Evolutionary conservation across 495 filamentous ascomycete genomes (phyloP).

Genomic region (Stereocaulon alpinum): DNA sequence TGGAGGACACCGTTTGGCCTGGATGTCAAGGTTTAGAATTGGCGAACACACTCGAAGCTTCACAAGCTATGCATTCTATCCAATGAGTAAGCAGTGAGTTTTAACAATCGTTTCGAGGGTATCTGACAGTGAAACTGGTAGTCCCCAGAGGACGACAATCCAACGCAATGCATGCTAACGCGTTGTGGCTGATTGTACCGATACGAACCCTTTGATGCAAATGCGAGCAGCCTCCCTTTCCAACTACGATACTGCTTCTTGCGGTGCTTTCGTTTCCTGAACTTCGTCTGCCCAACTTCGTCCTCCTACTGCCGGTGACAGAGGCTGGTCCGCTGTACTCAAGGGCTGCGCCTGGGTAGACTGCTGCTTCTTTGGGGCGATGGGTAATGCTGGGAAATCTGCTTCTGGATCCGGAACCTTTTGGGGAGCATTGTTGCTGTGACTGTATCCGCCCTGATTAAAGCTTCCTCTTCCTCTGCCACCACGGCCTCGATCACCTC

Average conservation of each 20-base stretch:
- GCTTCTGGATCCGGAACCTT: conserved; percentile 9
- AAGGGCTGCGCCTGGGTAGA: conserved; percentile 15
- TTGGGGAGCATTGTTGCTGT: background rate
- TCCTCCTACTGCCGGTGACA: background rate
- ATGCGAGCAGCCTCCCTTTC: background rate
- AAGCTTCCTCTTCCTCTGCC: conserved; percentile 19
- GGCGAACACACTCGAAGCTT: background rate
- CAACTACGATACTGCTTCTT: background rate
- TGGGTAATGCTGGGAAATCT: conserved; percentile 37
- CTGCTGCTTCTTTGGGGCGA: conserved; percentile 22
- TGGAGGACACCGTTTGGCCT: conserved; percentile 3
- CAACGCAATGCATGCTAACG: background rate
- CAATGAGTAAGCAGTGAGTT: background rate
- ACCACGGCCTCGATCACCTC: conserved; percentile 16
- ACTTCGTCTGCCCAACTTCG: conserved; percentile 35
- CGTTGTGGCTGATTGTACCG: background rate
- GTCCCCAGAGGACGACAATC: background rate
- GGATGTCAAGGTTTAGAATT: background rate
- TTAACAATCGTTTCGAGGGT: background rate
- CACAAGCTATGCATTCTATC: background rate
- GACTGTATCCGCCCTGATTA: conserved; percentile 22
- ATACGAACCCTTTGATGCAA: background rate
- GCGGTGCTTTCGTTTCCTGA: conserved; percentile 19
- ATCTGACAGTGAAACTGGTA: background rate
- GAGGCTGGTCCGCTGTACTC: conserved; percentile 17